Base-by-base conservation (phyloP, 768 basidiomycete genomes). In the Harrya chromipes region DNA sequence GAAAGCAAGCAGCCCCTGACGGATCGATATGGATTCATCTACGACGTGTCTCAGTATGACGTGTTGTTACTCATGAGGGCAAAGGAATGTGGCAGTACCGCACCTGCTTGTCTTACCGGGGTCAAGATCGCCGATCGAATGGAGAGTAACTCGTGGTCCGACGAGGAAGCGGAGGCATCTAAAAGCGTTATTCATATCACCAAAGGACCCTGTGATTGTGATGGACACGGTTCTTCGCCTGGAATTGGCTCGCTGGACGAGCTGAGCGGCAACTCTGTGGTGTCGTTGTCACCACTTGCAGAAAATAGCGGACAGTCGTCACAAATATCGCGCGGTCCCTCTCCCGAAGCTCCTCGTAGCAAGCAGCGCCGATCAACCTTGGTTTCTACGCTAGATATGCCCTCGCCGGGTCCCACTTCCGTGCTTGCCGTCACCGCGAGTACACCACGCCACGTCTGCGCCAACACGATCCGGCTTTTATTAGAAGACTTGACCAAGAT, bases 11-110 rank as follows among this genome's bases (percentile, higher is more conserved):
- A 80, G 41, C 81, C 81, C 4, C 70, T 93, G 49, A 91, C 90
- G 17, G 93, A 94, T 53, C 83, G 90, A 6, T 94, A 85, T 59
- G 93, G 93, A 0, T 94, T 94, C 71, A 85, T 94, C 67, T 94
- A 94, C 51, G 90, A 93, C 56, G 79, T 92, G 1, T 81, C 84
- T 3, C 78, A 83, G 57, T 90, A 92, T 58, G 92, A 94, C 58
- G 76, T 88, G 23, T 74, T 91, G 21, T 70, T 95, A 13, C 76
- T 94, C 23, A 66, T 87, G 9, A 76, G 87, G 24, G 88, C 87
- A 16, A 80, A 76, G 59, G 83, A 84, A 48, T 90, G 86, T 50
- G 74, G 79, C 40, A 86, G 79, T 57, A 80, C 85, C 0, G 90
- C 90, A 0, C 90, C 91, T 4, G 89, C 90, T 7, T 90, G 88